Evolutionary conservation across 2,329 filamentous ascomycete genomes (phyloP).

Genomic region (Fonsecaea monophora): DNA sequence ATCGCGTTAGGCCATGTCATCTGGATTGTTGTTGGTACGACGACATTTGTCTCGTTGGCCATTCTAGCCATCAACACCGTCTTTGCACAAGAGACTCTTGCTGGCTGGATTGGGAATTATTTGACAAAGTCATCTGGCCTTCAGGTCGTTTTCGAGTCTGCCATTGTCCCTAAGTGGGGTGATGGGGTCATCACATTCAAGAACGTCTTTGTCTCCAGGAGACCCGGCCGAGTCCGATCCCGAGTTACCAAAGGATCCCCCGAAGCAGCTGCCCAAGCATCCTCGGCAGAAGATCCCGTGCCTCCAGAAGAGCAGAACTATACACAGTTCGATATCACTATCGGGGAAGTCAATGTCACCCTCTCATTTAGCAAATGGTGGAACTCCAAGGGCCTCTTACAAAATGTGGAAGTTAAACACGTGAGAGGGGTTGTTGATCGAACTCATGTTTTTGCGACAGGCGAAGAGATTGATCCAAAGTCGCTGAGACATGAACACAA

Average conservation of each 20-base stretch:
- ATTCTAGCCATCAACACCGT: slow-evolving; percentile 95
- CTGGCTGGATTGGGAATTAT: slow-evolving; percentile 93
- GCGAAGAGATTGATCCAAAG: slow-evolving; percentile 76
- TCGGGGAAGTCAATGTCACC: slow-evolving; percentile 94
- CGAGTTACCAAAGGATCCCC: slow-evolving; percentile 93
- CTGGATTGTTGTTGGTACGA: slow-evolving; percentile 96
- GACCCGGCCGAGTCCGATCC: slow-evolving; percentile 77
- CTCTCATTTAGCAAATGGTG: slow-evolving; percentile 99
- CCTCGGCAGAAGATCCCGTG: slow-evolving; percentile 66
- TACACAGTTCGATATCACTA: slow-evolving; percentile 94
- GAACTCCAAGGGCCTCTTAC: slow-evolving; percentile 89
- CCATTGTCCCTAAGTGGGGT: slow-evolving; percentile 94
- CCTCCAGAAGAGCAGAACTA: slow-evolving; percentile 86
- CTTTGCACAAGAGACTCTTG: slow-evolving; percentile 94
- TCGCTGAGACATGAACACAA: slow-evolving; percentile 86
- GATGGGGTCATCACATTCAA: slow-evolving; percentile 95
- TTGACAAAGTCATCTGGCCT: slow-evolving; percentile 91
- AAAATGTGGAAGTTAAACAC: slow-evolving; percentile 92
- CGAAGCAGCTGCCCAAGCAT: slow-evolving; percentile 80
- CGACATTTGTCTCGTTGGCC: slow-evolving; percentile 91
- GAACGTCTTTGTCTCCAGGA: slow-evolving; percentile 92
- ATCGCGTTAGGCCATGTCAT: slow-evolving; percentile 90
- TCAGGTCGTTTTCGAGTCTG: slow-evolving; percentile 94
- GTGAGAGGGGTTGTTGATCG: slow-evolving; percentile 91
- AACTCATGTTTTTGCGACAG: slow-evolving; percentile 77